Base-by-base conservation (phyloP, 2,329 filamentous ascomycete genomes). In the Arthrocladium fulminans region DNA sequence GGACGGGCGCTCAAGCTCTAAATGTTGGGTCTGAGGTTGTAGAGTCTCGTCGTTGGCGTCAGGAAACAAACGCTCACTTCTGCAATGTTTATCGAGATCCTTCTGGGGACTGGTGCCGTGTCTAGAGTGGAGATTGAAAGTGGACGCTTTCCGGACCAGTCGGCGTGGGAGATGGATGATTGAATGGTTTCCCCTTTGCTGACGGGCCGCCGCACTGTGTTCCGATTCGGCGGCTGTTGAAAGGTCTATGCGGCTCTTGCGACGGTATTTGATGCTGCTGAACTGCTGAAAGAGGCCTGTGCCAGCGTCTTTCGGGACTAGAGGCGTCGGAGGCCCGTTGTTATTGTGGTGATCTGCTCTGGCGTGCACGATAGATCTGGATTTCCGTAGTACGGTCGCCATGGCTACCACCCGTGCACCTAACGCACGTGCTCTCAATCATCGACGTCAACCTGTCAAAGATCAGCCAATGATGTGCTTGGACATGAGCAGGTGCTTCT, bases 101-200 rank as follows among this genome's bases (percentile, higher is more conserved):
- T 24, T 45, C 27, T 45, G 42, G 17, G 23, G 25, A 44, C 41
- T 30, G 29, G 17, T 22, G 15, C 51, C 47, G 37, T 48, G 39
- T 46, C 47, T 53, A 12, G 41, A 37, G 13, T 50, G 49, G 25
- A 57, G 49, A 47, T 51, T 56, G 40, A 57, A 52, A 15, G 52
- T 53, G n/a, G 55, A 54, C 15, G 54, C 54, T 39, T 56, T 55
- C 29, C 54, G 45, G n/a, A 48, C 48, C n/a, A 57, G 48, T 46
- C 55, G 50, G 32, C 51, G 49, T 19, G 50, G 55, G 35, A 57
- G 51, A 8, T 52, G 42, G 35, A 45, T 47, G 15, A 56, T 32
- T 12, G 51, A 48, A 40, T 48, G 48, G 17, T 45, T 17, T 41
- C 5, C 37, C 3, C 27, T 23, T 30, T 41, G 15, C 34, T 48